These are phyloP conservation scores for Hamigera avellanea DNA, from an alignment of 495 filamentous ascomycete species.

Conservation along the genomic window DNA sequence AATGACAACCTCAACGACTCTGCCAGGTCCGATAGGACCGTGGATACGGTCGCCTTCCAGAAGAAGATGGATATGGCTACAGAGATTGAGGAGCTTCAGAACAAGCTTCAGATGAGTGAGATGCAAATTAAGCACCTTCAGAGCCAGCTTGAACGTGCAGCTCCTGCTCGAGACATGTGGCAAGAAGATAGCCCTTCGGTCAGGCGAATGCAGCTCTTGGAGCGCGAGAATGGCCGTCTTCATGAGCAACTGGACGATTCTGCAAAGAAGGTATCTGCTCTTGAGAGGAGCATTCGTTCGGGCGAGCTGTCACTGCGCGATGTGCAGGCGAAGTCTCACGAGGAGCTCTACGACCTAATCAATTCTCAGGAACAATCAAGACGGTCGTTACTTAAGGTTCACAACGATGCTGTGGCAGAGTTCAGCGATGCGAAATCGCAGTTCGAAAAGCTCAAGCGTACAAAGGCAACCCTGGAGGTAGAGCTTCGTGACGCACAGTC, in stretches of 20 bases:
- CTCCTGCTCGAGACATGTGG: conserved; percentile 46
- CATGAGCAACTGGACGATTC: conserved; percentile 96
- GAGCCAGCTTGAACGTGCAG: conserved; percentile 64
- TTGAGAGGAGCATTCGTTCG: conserved; percentile 76
- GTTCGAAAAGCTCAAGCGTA: conserved; percentile 74
- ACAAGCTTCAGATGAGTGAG: conserved; percentile 86
- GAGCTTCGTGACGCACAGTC: conserved; percentile 77
- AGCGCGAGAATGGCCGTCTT: conserved; percentile 82
- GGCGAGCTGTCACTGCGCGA: conserved; percentile 89
- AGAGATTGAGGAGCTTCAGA: conserved; percentile 87
- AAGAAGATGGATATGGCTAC: conserved; percentile 83
- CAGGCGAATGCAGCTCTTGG: conserved; percentile 78
- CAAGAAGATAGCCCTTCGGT: conserved; percentile 76
- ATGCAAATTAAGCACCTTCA: conserved; percentile 95
- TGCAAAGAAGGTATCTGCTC: conserved; percentile 77
- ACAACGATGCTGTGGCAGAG: conserved; percentile 77
- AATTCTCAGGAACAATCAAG: conserved; percentile 89
- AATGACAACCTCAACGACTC: conserved; percentile 60
- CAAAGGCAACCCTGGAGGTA: conserved; percentile 68
- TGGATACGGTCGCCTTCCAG: conserved; percentile 81
- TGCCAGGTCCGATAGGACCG: conserved; percentile 73
- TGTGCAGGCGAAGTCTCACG: conserved; percentile 85
- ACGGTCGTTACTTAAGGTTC: conserved; percentile 64
- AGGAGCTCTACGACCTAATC: conserved; percentile 88
- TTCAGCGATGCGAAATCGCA: conserved; percentile 75